Conservation (phyloP, 192 early-diverging fungal species). For the Linnemannia elongata region DNA sequence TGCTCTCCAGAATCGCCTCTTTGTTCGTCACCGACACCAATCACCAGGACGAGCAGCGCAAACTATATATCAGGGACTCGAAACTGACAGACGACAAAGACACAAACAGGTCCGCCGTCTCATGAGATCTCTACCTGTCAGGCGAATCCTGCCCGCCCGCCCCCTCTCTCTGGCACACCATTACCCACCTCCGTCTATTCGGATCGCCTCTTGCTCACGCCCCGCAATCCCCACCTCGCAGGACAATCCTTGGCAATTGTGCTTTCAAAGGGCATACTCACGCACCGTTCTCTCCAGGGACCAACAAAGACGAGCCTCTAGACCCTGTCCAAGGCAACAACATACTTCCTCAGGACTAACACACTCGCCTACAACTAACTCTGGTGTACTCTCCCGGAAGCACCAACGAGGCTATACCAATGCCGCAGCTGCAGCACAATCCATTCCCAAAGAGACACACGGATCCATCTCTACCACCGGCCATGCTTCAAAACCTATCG, state of each 20-base stretch:
- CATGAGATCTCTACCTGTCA: slow-evolving; percentile 19
- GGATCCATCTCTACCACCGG: not conserved
- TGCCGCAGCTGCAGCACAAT: slow-evolving; percentile 14
- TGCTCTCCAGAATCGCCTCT: not conserved
- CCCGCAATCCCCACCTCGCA: not conserved
- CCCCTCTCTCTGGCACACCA: not conserved
- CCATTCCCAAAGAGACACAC: not conserved
- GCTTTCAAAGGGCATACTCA: slow-evolving; percentile 35
- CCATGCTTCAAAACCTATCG: not conserved
- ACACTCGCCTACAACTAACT: not conserved
- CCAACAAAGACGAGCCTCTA: not conserved
- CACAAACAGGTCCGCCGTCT: not conserved
- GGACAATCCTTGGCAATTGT: slow-evolving; percentile 32
- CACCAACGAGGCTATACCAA: slow-evolving; percentile 9
- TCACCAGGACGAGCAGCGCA: not conserved
- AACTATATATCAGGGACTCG: not conserved
- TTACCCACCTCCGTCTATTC: not conserved
- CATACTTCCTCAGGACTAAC: not conserved
- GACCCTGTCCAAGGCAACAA: not conserved
- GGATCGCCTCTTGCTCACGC: not conserved
- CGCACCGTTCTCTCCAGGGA: slow-evolving; percentile 22
- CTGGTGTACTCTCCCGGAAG: not conserved
- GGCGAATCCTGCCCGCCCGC: not conserved
- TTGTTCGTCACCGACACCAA: not conserved
- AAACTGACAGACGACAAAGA: not conserved